Evolutionary conservation across 169 alveolate genomes (phyloP), one percentile per base, ranked within the genome.

Genomic region (Cyclospora cayetanensis): DNA sequence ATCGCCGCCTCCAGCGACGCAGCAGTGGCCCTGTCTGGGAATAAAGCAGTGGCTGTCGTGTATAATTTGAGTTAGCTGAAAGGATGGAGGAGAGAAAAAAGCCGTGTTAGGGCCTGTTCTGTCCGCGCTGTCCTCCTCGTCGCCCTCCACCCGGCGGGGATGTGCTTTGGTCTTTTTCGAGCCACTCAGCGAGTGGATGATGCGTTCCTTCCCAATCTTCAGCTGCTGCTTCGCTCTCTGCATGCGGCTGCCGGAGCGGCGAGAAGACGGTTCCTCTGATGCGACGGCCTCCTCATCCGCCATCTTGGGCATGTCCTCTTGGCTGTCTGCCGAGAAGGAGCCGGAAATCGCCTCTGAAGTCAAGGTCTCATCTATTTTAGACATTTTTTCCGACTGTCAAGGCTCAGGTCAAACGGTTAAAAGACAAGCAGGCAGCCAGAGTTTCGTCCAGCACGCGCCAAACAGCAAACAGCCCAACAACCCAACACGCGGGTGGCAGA

Each of bases 21-120:
- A 85, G 31, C 50, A 72, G 46, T 85, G 91, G 12, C 91, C 91
- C 43, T 43, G 52, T 15, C 91, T 50, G 18, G 91, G 91, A 0
- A 85, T 52, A 34, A 85, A 85, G 91, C 84, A 85, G 22, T 66
- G 77, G 74, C 84, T 29, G 84, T 85, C 91, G 27, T 85, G 91
- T 1, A 85, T 85, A 12, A 85, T 85, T 37, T 85, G 91, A 18
- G 91, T 85, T 2, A 85, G 91, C 42, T 85, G 91, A 68, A 85
- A 85, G 4, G 91, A 85, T 29, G 91, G 91, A 11, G 91, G 91
- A 27, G 91, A 85, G 53, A 85, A 85, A 72, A 85, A 85, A n/a
- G 84, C 91, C 11, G 91, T 85, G 53, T 72, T 85, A 70, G 91
- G 86, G 43, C 86, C 86, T 22, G 65, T 76, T 18, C 66, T 25